Base-by-base conservation (phyloP, 495 filamentous ascomycete species). In the Aspergillus affinis region DNA sequence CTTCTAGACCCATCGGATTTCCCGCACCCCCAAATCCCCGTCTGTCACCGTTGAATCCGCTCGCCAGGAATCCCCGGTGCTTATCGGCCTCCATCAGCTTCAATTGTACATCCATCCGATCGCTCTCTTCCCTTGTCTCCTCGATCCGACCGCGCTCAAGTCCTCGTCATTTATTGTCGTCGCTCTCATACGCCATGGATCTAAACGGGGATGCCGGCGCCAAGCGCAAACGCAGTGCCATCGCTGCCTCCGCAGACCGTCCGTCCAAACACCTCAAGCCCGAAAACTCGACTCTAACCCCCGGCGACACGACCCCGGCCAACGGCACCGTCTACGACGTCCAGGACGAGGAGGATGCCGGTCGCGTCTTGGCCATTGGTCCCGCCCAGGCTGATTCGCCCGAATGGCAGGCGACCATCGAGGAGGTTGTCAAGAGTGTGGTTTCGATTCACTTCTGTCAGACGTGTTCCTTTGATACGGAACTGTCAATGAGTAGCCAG, bases 371-470 rank as follows among this genome's bases (percentile, higher is more conserved):
- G 48, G 61, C 77, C 6, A 65, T 81, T 60, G 70, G 73, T 6
- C 71, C 81, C 51, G 81, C 84, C 2, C 79, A 86, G 32, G 84
- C 90, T 45, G 93, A 98, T 65, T 93, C 91, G 9, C 91, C 89
- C 27, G 95, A 98, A 75, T 99, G 94, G 94, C 95, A 98, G 71
- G 88, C 85, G 13, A 97, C 93, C 3, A 96, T 99, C 62, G 92
- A 98, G 78, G 85, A 82, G 47, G 95, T 97, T 3, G 93, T 99
- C 21, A 83, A 85, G 62, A 95, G 89, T 55, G 94, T 97, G 2
- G 95, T 99, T 30, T 96, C 92, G 13, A 98, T 99, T 71, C 90
- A 96, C 61, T 99, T 99, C 79, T 98, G 93, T 71, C 93, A 97
- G 78, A 98, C 95, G 0, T 96, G 91, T 75, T 92, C 94, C 5